Conservation (phyloP, 2,329 filamentous ascomycete genomes). For the Stagonosporopsis rhizophila region DNA sequence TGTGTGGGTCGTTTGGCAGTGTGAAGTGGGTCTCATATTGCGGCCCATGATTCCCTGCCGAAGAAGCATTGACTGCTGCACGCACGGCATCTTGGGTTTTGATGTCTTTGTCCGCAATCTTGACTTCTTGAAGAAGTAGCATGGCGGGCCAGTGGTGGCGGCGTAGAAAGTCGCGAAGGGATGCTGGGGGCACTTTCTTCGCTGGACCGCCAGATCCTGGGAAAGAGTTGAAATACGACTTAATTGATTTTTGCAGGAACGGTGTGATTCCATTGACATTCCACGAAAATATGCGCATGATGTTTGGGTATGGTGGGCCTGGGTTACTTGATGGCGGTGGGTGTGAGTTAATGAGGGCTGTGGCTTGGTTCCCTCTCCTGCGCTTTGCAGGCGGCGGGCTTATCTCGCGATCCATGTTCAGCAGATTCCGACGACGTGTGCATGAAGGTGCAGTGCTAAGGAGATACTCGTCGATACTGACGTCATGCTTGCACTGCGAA, state of each 20-base stretch:
- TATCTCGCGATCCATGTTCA: not conserved
- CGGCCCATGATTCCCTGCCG: slow-evolving; percentile 28
- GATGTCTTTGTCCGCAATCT: slow-evolving; percentile 52
- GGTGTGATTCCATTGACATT: slow-evolving; percentile 58
- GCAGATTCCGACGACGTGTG: not conserved
- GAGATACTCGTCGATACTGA: not conserved
- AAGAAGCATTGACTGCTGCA: slow-evolving; percentile 42
- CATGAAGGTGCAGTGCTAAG: not conserved
- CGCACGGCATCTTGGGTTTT: slow-evolving; percentile 51
- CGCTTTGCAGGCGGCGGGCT: slow-evolving; percentile 8
- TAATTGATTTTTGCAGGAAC: slow-evolving; percentile 52
- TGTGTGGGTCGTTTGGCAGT: slow-evolving; percentile 58
- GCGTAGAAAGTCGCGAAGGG: slow-evolving; percentile 46
- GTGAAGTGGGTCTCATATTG: slow-evolving; percentile 55
- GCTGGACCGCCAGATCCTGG: not conserved
- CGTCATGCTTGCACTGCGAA: not conserved
- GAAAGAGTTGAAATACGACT: slow-evolving; percentile 46
- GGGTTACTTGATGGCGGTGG: not conserved
- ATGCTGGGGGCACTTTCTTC: not conserved
- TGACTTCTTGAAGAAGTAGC: slow-evolving; percentile 60
- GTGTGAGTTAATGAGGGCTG: not conserved
- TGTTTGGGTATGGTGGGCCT: slow-evolving; percentile 1
- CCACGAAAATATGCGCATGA: slow-evolving; percentile 55
- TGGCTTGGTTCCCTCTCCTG: not conserved
- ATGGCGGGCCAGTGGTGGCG: slow-evolving; percentile 55